Percentiles rank a stretch among this genome's conserved stretches.
phyloP scores from a whole-genome alignment of 73 alveolate genomes.

The Paramecium bursaria region DNA sequence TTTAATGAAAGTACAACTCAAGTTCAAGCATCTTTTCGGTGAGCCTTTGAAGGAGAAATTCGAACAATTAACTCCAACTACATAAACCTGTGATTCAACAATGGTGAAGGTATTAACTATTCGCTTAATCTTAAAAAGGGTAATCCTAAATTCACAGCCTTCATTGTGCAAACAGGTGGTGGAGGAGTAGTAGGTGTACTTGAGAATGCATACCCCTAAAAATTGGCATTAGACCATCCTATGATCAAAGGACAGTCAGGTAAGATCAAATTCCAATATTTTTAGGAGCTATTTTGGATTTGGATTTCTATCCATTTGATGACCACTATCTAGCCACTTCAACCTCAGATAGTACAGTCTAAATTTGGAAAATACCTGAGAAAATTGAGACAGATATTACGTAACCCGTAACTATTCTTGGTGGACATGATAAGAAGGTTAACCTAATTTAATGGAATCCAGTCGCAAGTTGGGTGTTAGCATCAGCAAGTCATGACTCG shows the following conservation, averaged over 20 bases:
- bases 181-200: conserved; percentile 66
- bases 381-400: conserved; percentile 84
- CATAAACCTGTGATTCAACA: conserved; percentile 66
- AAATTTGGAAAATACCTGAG: conserved; percentile 92
- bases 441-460: conserved; percentile 60
- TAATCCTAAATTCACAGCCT: conserved; percentile 61
- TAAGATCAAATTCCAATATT: conserved; percentile 1
- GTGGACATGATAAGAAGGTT: conserved; percentile 92
- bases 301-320: conserved; percentile 94
- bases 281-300: conserved; percentile 87
- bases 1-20: no score
- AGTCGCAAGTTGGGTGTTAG: conserved; percentile 37
- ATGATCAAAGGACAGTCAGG: conserved; percentile 91
- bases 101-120: conserved; percentile 60
- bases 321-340: conserved; percentile 92
- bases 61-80: conserved; percentile 68
- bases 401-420: conserved; percentile 80
- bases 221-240: conserved; percentile 73
- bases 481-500: conserved; percentile 59
- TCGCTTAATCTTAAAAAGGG: neutral
- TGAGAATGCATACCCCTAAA: conserved; percentile 14
- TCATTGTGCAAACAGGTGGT: conserved; percentile 72
- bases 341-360: conserved; percentile 90
- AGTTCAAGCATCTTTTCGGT: conserved; percentile 69
- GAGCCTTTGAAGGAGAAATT: conserved; percentile 65